Evolutionary conservation across 805 yeast species (phyloP).

Genomic region (Cyberlindnera lachancei): DNA sequence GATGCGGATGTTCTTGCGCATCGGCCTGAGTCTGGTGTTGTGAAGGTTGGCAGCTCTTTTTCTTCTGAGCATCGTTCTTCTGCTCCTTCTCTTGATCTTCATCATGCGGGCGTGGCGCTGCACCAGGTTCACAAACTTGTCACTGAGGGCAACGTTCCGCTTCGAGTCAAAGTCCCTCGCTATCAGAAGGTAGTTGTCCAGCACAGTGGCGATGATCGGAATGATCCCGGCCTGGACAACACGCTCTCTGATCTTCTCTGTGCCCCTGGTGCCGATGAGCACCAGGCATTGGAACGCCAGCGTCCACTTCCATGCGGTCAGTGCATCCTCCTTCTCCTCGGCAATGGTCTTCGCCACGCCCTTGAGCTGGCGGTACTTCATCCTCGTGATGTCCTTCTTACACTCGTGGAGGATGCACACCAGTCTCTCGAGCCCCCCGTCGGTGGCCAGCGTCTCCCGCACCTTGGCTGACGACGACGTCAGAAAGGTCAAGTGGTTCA

Average conservation of each 20-base stretch:
- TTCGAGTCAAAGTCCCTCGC: constrained; percentile 27
- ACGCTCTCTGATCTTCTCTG: constrained; percentile 75
- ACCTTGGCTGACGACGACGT: constrained; percentile 84
- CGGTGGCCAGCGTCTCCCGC: constrained; percentile 79
- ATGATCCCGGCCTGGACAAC: constrained; percentile 89
- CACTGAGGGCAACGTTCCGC: constrained; percentile 9
- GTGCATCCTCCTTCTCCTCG: constrained; percentile 32
- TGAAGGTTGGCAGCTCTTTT: no score
- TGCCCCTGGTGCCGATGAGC: constrained; percentile 86
- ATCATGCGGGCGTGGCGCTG: constrained; percentile 7
- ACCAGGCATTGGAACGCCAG: constrained; percentile 89
- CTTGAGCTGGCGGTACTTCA: constrained; percentile 1
- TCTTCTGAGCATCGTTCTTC: not conserved
- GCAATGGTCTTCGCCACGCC: constrained; percentile 18
- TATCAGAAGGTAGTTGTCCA: constrained; percentile 68
- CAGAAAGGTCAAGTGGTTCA: constrained; percentile 82
- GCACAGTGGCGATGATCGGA: constrained; percentile 84
- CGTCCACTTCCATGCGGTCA: constrained; percentile 97
- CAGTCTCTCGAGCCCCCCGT: constrained; percentile 88
- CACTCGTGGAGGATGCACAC: constrained; percentile 84
- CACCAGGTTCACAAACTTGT: constrained; percentile 12
- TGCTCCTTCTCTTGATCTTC: constrained; percentile 1
- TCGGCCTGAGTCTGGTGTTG: no score
- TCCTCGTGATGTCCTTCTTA: constrained; percentile 8
- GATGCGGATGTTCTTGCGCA: no score